Base-by-base conservation (phyloP, 306 rosid species). In the Acmispon strigosus region DNA sequence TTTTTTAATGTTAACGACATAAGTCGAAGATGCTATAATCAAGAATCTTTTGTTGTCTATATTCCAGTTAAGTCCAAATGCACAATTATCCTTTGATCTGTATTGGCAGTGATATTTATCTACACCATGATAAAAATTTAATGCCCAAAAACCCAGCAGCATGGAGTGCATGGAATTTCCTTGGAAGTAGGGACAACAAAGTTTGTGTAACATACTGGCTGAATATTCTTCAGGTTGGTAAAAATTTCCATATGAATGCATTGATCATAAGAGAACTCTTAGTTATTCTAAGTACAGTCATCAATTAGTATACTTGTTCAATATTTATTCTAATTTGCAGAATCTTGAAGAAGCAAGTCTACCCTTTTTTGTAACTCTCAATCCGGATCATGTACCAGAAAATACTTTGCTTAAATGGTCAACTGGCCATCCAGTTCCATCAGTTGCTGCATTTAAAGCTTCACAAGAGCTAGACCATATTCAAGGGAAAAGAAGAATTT, bases 161-260 rank as follows among this genome's bases (percentile, higher is more conserved):
- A 55, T 93, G 98, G 98, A 90, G 97, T 76, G 96, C 98, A 6
- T 93, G 98, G 98, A 93, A 90, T 83, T 93, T 88, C 78, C 93
- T 88, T 36, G 97, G 98, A 72, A 72, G 72, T 78, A 79, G 69
- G 17, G 83, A 81, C 69, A 76, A 80, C 61, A 86, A 59, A 90
- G 88, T 88, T 55, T 88, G 92, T 66, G 53, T 93, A 66, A 93
- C 98, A 51, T 93, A 93, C 85, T 93, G 98, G 98, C 90, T 93
- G 68, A 90, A 93, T 65, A 57, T 87, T 76, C 98, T 93, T 78
- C 98, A 93, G 97, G 98, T 90, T 68, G 39, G 85, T 72, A 58
- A 42, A 27, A 45, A 69, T 7, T 48, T 69, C 61, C 43, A 3
- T 37, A 57, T 47, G 15, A 34, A 60, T 51, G 53, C 66, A 58